A percentile compares a stretch with the other conserved stretches of the same genome.
Evolutionary conservation across 1,139 yeast genomes (phyloP).

Genomic region (Suzukiozyma palmioleophila): DNA sequence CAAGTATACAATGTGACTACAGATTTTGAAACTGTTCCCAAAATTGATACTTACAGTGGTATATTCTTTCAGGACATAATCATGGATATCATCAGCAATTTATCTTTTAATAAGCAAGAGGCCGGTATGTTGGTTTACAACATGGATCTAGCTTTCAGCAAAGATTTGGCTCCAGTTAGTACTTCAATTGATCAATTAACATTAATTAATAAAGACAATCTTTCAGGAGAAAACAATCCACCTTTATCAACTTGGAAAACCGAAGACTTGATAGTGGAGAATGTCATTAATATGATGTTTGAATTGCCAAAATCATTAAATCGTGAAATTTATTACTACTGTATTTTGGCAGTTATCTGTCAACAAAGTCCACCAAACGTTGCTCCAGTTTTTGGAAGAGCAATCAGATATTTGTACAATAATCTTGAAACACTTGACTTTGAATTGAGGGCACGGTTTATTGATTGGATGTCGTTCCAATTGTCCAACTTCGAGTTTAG

Average conservation of each 20-base stretch:
- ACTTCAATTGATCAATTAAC: constrained; percentile 69
- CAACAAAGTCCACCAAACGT: constrained; percentile 81
- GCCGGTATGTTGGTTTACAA: constrained; percentile 81
- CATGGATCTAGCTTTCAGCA: constrained; percentile 68
- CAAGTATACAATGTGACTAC: constrained; percentile 55
- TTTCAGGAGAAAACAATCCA: constrained; percentile 40
- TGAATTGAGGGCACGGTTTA: constrained; percentile 66
- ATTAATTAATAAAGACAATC: constrained; percentile 33
- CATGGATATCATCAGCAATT: constrained; percentile 67
- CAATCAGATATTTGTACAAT: constrained; percentile 77
- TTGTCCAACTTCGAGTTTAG: constrained; percentile 90
- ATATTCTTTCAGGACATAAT: constrained; percentile 71
- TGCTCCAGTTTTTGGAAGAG: constrained; percentile 95
- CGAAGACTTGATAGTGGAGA: constrained; percentile 86
- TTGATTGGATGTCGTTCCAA: constrained; percentile 94
- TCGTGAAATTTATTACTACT: constrained; percentile 73
- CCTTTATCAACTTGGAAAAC: constrained; percentile 76
- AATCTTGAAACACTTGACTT: constrained; percentile 67
- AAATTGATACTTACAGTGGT: constrained; percentile 49
- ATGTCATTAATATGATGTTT: constrained; percentile 73
- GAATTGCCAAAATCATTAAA: constrained; percentile 66
- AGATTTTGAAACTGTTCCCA: constrained; percentile 70
- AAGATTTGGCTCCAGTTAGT: constrained; percentile 73
- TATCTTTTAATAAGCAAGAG: constrained; percentile 86
- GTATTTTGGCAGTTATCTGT: constrained; percentile 87